Evolutionary conservation across 805 yeast species (phyloP), one percentile per base, ranked within the genome.

Genomic region (Komagataella kurtzmanii): DNA sequence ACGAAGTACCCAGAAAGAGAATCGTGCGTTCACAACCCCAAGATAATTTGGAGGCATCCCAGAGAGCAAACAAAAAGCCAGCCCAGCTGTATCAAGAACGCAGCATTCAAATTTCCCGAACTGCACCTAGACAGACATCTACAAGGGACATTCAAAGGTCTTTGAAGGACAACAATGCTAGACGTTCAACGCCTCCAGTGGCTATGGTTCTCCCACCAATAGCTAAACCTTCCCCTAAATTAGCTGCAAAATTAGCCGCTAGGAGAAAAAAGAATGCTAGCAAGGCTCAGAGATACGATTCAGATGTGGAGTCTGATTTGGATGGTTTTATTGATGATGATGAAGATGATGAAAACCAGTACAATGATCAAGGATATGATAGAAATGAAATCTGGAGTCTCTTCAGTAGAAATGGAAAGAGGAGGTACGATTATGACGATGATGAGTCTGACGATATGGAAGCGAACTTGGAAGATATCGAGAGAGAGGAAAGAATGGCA

Each of bases 301-400:
- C 36, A n/a, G 75, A 72, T 21, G 76, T 72, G 6, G 77, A 73
- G 8, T 77, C 73, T 6, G 74, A 70, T 24, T 65, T 73, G 49
- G 77, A 72, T 54, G 82, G 75, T 45, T 83, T 82, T 58, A 71
- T 83, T 43, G 88, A 74, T 7, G 75, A 77, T 49, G 86, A 79
- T 52, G 80, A 73, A 6, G 81, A 73, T 6, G 73, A 65, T 3
- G 68, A 60, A 19, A 58, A 52, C 6, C 56, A 44, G 48, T 45
- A 52, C 46, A 51, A 24, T 46, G 49, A 21, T 19, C 45, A 62
- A 3, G 88, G 81, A 3, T 86, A 85, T 57, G 86, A 87, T 58
- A 69, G 91, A 47, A 89, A 85, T 56, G 96, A 89, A 64, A 90
- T 91, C 48, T 88, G 97, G 97, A 78, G 81, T 17, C 76, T 91